Evolutionary conservation across 495 filamentous ascomycete genomes (phyloP).

Genomic region (Glarea lozoyensis): DNA sequence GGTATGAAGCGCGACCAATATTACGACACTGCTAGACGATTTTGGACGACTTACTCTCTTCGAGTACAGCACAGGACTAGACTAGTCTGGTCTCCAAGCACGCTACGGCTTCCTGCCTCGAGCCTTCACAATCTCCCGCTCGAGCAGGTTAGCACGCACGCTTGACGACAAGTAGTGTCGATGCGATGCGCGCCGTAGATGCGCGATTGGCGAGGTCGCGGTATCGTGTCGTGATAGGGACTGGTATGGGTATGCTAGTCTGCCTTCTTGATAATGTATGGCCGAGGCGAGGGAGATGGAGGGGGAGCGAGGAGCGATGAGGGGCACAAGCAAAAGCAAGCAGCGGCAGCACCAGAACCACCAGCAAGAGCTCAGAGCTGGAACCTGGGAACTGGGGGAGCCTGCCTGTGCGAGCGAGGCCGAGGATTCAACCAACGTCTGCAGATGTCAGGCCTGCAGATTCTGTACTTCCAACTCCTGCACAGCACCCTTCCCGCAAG

Average conservation of each 20-base stretch:
- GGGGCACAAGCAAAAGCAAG: background rate
- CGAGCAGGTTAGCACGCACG: background rate
- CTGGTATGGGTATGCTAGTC: background rate
- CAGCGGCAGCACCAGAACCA: background rate
- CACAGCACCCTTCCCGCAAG: background rate
- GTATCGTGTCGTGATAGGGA: background rate
- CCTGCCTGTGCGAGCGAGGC: too few relatives aligned
- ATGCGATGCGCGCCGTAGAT: background rate
- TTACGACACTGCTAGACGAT: too few relatives aligned
- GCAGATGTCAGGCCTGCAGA: slow-evolving; percentile 3
- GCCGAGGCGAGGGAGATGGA: too few relatives aligned
- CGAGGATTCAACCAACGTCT: too few relatives aligned
- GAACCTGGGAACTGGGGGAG: too few relatives aligned
- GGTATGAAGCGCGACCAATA: too few relatives aligned
- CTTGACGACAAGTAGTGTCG: background rate
- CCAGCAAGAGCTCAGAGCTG: background rate
- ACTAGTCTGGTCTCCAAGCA: background rate
- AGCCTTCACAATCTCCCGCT: background rate
- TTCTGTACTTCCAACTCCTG: background rate
- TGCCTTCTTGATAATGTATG: too few relatives aligned
- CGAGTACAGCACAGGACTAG: too few relatives aligned
- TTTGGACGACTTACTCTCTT: too few relatives aligned
- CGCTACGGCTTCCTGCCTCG: background rate
- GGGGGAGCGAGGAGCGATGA: too few relatives aligned
- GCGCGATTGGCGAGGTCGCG: slow-evolving; percentile 3